Evolutionary conservation across 495 filamentous ascomycete genomes (phyloP).

Genomic region (Aspergillus indologenus): DNA sequence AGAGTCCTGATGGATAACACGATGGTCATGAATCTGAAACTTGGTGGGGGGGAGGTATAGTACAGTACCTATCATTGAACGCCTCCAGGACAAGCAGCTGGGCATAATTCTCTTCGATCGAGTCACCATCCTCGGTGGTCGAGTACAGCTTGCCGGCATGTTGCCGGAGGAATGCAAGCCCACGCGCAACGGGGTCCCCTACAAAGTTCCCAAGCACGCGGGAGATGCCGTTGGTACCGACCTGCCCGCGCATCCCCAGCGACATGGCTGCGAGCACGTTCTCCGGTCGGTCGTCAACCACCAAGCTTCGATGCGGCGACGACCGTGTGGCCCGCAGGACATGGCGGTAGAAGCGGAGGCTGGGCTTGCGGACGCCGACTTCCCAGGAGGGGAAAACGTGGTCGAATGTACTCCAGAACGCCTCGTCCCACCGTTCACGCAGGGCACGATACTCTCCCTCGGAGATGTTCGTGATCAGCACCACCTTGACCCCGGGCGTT

Average conservation of each 20-base stretch:
- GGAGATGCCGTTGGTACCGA: background rate
- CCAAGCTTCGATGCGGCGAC: background rate
- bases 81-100: constrained; percentile 23
- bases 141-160: background rate
- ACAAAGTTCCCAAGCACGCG: background rate
- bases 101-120: constrained; percentile 19
- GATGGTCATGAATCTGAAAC: no score
- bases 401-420: constrained; percentile 7
- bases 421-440: no score
- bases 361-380: constrained; percentile 6
- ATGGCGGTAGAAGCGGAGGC: constrained; percentile 4
- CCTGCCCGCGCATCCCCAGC: background rate
- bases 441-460: no score
- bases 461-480: no score
- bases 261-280: constrained; percentile 2
- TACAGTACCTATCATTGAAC: constrained; percentile 8
- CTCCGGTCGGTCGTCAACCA: constrained; percentile 9
- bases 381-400: constrained; percentile 1
- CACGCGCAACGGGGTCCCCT: background rate
- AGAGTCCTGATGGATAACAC: constrained; percentile 15
- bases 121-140: background rate
- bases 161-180: constrained; percentile 6
- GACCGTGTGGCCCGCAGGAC: background rate
- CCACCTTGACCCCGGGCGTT: no score
- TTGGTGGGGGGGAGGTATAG: no score